Conservation (phyloP, 306 rosid species). For the Pyrus communis region DNA sequence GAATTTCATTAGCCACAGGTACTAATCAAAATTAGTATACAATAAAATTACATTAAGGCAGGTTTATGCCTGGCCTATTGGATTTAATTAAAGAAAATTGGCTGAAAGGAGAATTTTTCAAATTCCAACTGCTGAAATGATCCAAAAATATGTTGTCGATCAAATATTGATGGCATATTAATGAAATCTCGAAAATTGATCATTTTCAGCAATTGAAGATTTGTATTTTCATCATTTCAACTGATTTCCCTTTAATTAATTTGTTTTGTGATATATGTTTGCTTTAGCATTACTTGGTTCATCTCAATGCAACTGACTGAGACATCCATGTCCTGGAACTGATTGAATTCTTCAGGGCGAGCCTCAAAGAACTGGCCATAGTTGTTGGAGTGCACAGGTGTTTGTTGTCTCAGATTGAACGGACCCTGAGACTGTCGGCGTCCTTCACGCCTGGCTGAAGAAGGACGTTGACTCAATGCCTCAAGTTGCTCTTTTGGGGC, state of each 20-base stretch:
- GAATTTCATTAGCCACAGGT: background rate
- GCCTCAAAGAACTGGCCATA: constrained; percentile 31
- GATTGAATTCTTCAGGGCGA: constrained; percentile 31
- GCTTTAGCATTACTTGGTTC: constrained; percentile 25
- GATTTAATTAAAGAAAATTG: background rate
- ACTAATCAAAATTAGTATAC: no score
- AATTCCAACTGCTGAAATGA: no score
- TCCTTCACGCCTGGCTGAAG: constrained; percentile 8
- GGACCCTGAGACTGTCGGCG: constrained; percentile 13
- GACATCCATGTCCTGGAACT: constrained; percentile 30
- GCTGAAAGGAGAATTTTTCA: no score
- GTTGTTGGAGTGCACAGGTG: constrained; percentile 20
- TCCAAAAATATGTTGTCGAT: no score
- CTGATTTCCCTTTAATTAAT: no score
- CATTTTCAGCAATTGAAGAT: no score
- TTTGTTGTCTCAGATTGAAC: constrained; percentile 13
- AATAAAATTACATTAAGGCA: background rate
- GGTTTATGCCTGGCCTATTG: background rate
- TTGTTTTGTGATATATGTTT: background rate
- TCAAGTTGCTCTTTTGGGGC: constrained; percentile 27
- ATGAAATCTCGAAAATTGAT: no score
- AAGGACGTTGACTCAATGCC: constrained; percentile 31
- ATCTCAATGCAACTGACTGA: constrained; percentile 13
- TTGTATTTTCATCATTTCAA: no score
- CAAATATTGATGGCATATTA: no score